phyloP scores from a whole-genome alignment of 352 stramenopile species.

The Halophytophthora polymorphica region DNA sequence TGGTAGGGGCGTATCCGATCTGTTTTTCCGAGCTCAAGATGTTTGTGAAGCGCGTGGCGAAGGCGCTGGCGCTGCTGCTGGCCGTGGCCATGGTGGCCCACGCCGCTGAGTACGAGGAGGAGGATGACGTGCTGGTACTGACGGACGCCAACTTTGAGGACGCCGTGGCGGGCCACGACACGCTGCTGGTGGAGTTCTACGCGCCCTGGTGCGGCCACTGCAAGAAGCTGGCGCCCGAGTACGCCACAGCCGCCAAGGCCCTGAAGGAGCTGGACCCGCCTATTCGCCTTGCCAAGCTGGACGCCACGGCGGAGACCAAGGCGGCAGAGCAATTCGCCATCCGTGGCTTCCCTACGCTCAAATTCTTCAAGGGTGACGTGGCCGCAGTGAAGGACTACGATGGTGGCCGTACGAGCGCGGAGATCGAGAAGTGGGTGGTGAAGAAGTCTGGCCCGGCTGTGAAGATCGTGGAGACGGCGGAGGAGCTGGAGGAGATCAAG shows the following conservation, averaged over 20 bases:
- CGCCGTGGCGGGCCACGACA: constrained; percentile 77
- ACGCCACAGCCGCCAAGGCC: constrained; percentile 80
- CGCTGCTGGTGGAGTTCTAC: constrained; percentile 90
- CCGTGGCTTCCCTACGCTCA: constrained; percentile 89
- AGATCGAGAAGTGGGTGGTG: constrained; percentile 89
- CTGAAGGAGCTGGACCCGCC: constrained; percentile 75
- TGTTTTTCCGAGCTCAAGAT: constrained; percentile 15
- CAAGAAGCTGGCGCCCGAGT: constrained; percentile 84
- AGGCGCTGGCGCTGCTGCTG: constrained; percentile 43
- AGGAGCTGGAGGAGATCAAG: constrained; percentile 76
- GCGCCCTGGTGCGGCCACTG: constrained; percentile 87
- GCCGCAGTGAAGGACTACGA: constrained; percentile 86
- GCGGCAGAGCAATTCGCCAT: constrained; percentile 78
- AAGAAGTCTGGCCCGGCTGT: constrained; percentile 91
- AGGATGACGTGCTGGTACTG: constrained; percentile 90
- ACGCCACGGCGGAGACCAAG: constrained; percentile 85
- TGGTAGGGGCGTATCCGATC: constrained; percentile 12
- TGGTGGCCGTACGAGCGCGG: constrained; percentile 74
- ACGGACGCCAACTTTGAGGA: constrained; percentile 91
- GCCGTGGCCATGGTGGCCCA: constrained; percentile 41
- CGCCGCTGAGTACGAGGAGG: constrained; percentile 70
- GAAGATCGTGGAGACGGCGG: constrained; percentile 69
- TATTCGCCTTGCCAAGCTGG: constrained; percentile 85
- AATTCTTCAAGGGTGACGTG: constrained; percentile 90
- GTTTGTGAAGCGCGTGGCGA: constrained; percentile 57